Evolutionary conservation across 2,329 filamentous ascomycete species (phyloP).

Genomic region (Macrophomina pseudophaseolina): DNA sequence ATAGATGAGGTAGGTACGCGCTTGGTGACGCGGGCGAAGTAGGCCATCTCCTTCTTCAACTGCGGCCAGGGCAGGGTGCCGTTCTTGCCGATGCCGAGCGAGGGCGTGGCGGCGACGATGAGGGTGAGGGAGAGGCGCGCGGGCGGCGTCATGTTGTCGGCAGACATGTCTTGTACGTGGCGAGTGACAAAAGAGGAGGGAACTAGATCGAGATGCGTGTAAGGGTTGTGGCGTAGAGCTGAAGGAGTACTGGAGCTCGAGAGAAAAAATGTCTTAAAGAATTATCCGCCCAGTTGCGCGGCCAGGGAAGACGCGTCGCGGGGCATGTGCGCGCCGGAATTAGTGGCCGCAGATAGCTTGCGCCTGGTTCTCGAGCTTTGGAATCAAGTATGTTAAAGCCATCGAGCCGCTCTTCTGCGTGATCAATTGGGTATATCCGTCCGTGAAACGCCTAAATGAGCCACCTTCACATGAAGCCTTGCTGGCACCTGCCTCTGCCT

Average conservation of each 20-base stretch:
- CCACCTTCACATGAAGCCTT: background rate
- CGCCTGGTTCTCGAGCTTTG: background rate
- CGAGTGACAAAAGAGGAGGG: too few relatives aligned
- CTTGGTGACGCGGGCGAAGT: slow-evolving; percentile 90
- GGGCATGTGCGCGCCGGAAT: background rate
- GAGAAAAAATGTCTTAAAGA: background rate
- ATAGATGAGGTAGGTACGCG: slow-evolving; percentile 48
- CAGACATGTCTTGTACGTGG: background rate
- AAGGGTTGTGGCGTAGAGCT: too few relatives aligned
- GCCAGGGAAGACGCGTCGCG: slow-evolving; percentile 19
- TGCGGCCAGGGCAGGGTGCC: slow-evolving; percentile 88
- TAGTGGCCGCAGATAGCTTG: slow-evolving; percentile 3
- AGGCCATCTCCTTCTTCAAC: slow-evolving; percentile 89
- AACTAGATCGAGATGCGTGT: too few relatives aligned
- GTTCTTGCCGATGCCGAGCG: slow-evolving; percentile 83
- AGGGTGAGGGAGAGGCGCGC: slow-evolving; percentile 71
- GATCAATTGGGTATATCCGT: slow-evolving; percentile 19
- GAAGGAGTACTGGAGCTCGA: background rate
- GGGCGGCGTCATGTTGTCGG: background rate
- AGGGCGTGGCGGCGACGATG: slow-evolving; percentile 89
- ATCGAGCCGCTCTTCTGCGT: background rate
- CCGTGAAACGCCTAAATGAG: slow-evolving; percentile 1
- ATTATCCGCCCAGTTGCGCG: background rate
- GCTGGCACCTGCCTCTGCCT: background rate
- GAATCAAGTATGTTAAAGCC: background rate